phyloP scores from a whole-genome alignment of 768 basidiomycete genomes.

The Macrolepiota albuminosa region DNA sequence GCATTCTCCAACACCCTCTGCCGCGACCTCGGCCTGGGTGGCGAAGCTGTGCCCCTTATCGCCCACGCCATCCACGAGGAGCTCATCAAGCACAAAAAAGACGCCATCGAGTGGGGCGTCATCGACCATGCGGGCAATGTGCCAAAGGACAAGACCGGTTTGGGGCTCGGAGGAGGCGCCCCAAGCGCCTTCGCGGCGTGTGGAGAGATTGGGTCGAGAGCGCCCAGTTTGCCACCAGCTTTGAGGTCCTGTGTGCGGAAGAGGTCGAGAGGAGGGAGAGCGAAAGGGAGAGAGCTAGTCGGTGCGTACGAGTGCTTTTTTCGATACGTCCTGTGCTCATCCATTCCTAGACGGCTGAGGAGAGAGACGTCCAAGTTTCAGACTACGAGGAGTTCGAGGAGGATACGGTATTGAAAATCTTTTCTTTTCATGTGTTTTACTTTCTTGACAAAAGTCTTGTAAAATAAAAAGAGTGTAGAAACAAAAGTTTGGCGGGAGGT shows the following conservation, averaged over 20 bases:
- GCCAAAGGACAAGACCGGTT: slow-evolving; percentile 78
- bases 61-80: slow-evolving; percentile 95
- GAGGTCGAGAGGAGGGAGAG: slow-evolving; percentile 89
- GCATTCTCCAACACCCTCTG: slow-evolving; percentile 77
- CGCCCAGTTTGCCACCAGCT: slow-evolving; percentile 83
- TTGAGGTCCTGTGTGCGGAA: slow-evolving; percentile 83
- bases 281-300: slow-evolving; percentile 80
- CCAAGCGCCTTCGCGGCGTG: slow-evolving; percentile 77
- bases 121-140: slow-evolving; percentile 36
- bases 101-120: slow-evolving; percentile 92
- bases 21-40: slow-evolving; percentile 79
- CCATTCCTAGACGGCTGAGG: slow-evolving; percentile 25
- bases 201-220: slow-evolving; percentile 96
- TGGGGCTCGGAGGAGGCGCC: slow-evolving; percentile 72
- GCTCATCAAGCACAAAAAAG: slow-evolving; percentile 90
- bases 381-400: slow-evolving; percentile 33
- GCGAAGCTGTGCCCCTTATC: slow-evolving; percentile 85
- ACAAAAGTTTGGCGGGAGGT: too few relatives aligned
- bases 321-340: not conserved
- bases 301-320: slow-evolving; percentile 32
- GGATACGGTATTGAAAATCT: slow-evolving; percentile 20
- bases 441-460: too few relatives aligned
- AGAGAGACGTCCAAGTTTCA: slow-evolving; percentile 40
- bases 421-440: too few relatives aligned
- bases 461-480: too few relatives aligned